Evolutionary conservation across 2,329 filamentous ascomycete genomes (phyloP).

Genomic region (Sclerotiophoma versabilis): DNA sequence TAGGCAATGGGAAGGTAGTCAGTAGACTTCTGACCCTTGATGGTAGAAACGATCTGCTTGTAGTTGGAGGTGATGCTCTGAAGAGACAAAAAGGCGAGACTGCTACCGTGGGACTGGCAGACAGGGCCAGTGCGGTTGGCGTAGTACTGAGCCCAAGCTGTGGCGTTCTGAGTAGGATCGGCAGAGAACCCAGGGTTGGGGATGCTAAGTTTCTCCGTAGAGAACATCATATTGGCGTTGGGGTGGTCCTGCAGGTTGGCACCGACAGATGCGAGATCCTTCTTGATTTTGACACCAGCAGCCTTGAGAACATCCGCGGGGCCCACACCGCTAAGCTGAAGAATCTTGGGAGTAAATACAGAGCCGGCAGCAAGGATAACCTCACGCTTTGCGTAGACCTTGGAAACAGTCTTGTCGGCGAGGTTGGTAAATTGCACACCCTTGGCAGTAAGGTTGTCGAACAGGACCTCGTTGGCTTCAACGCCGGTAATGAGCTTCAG

Average conservation of each 20-base stretch:
- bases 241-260: slow-evolving; percentile 32
- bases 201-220: slow-evolving; percentile 21
- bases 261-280: slow-evolving; percentile 29
- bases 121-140: slow-evolving; percentile 41
- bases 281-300: slow-evolving; percentile 21
- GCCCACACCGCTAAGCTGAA: slow-evolving; percentile 30
- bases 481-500: slow-evolving; percentile 15
- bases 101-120: slow-evolving; percentile 20
- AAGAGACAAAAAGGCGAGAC: slow-evolving; percentile 13
- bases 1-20: slow-evolving; percentile 24
- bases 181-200: slow-evolving; percentile 29
- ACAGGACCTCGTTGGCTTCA: slow-evolving; percentile 14
- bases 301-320: slow-evolving; percentile 28
- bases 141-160: slow-evolving; percentile 39
- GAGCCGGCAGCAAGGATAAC: slow-evolving; percentile 65
- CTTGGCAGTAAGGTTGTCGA: slow-evolving; percentile 9
- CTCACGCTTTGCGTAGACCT: slow-evolving; percentile 45
- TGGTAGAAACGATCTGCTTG: slow-evolving; percentile 7
- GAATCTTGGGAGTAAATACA: slow-evolving; percentile 65
- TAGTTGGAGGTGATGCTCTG: slow-evolving; percentile 5
- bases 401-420: not conserved
- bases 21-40: slow-evolving; percentile 8
- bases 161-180: slow-evolving; percentile 41
- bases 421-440: slow-evolving; percentile 17
- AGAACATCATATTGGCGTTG: slow-evolving; percentile 19